These are phyloP conservation scores for Stevia rebaudiana DNA, from an alignment of 140 eudicot genomes.

Conservation along the genomic window DNA sequence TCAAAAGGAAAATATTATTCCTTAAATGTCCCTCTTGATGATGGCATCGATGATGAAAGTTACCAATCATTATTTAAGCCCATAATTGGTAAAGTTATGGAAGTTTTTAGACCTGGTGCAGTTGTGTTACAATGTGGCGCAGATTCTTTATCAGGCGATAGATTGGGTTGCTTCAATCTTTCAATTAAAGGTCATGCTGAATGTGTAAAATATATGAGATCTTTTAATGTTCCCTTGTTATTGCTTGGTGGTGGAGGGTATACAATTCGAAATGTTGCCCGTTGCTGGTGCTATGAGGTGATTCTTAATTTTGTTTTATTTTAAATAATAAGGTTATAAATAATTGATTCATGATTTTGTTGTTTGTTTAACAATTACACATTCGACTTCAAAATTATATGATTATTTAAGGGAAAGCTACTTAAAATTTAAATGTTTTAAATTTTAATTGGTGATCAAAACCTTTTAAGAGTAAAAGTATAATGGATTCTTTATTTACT, in stretches of 20 bases:
- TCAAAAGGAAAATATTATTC: slow-evolving; percentile 77
- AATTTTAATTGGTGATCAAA: background rate
- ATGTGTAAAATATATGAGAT: slow-evolving; percentile 78
- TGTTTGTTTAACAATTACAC: background rate
- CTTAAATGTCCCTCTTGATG: slow-evolving; percentile 78
- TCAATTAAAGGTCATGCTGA: slow-evolving; percentile 90
- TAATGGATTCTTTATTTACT: background rate
- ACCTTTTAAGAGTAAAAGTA: background rate
- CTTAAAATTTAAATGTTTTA: background rate
- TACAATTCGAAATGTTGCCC: slow-evolving; percentile 82
- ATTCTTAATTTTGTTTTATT: background rate
- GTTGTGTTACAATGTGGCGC: slow-evolving; percentile 90
- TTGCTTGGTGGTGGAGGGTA: slow-evolving; percentile 89
- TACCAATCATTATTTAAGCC: slow-evolving; percentile 82
- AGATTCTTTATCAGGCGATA: slow-evolving; percentile 79
- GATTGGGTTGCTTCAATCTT: slow-evolving; percentile 78
- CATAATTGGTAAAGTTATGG: slow-evolving; percentile 85
- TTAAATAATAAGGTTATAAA: background rate
- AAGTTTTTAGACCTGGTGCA: slow-evolving; percentile 78
- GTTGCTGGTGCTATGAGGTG: slow-evolving; percentile 97
- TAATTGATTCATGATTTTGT: background rate
- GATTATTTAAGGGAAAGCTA: background rate
- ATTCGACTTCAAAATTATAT: background rate
- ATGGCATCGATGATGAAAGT: slow-evolving; percentile 89
- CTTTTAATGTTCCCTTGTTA: slow-evolving; percentile 74